phyloP scores from a whole-genome alignment of 257 asterid genomes.

The Cruciata laevipes region DNA sequence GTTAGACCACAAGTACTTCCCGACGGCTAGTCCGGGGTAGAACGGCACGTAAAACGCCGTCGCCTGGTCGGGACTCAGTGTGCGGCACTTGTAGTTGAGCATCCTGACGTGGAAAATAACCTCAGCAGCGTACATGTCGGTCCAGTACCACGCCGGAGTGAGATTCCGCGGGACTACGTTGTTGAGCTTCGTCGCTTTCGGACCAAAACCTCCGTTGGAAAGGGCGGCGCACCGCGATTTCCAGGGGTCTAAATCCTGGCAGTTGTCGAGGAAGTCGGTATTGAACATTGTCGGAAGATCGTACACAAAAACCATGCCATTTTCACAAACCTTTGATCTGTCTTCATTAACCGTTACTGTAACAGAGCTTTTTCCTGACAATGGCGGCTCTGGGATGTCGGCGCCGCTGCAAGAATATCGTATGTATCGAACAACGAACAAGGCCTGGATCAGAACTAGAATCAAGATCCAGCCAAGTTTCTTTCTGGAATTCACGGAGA shows the following conservation, averaged over 20 bases:
- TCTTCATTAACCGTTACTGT: too few species aligned
- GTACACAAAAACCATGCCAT: conserved; percentile 36
- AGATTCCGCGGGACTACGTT: conserved; percentile 28
- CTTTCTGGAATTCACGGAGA: background rate
- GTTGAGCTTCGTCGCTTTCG: conserved; percentile 34
- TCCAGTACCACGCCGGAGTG: conserved; percentile 51
- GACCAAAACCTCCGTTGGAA: conserved; percentile 55
- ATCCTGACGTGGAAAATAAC: conserved; percentile 47
- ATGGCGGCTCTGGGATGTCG: background rate
- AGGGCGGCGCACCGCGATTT: conserved; percentile 43
- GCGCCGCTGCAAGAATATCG: background rate
- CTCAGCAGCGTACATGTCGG: conserved; percentile 56
- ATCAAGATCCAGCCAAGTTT: background rate
- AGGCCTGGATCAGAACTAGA: background rate
- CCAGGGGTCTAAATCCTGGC: conserved; percentile 54
- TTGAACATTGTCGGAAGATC: conserved; percentile 3
- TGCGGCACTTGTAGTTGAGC: conserved; percentile 1
- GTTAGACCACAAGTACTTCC: conserved; percentile 45
- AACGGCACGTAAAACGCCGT: conserved; percentile 6
- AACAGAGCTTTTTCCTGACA: background rate
- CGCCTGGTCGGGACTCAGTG: background rate
- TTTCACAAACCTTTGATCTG: conserved; percentile 6
- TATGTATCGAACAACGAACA: background rate
- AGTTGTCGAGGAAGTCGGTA: conserved; percentile 25
- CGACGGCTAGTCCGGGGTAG: conserved; percentile 31